Evolutionary conservation across 2,329 filamentous ascomycete genomes (phyloP).

Genomic region (Nemania abortiva): DNA sequence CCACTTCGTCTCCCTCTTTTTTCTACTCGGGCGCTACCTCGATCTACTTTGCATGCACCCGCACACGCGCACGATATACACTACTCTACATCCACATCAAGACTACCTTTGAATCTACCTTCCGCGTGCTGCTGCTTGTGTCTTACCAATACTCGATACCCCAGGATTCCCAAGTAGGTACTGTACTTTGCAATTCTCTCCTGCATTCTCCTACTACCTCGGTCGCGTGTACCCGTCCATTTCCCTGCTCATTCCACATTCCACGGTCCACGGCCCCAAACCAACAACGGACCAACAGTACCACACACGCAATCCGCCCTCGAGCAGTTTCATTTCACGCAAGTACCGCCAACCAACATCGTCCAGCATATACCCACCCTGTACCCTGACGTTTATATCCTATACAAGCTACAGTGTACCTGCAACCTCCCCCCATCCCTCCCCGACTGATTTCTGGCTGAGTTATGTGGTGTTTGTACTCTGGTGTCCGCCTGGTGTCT

Average conservation of each 20-base stretch:
- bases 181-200: conserved; percentile 25
- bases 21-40: conserved; percentile 41
- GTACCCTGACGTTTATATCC: conserved; percentile 34
- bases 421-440: conserved; percentile 29
- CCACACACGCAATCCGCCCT: conserved; percentile 35
- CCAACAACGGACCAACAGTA: conserved; percentile 37
- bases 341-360: conserved; percentile 40
- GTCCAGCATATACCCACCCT: conserved; percentile 35
- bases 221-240: conserved; percentile 33
- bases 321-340: conserved; percentile 19
- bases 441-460: conserved; percentile 24
- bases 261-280: conserved; percentile 10
- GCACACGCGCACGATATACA: conserved; percentile 37
- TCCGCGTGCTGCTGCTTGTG: conserved; percentile 22
- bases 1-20: conserved; percentile 39
- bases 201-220: conserved; percentile 31
- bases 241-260: conserved; percentile 33
- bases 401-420: conserved; percentile 35
- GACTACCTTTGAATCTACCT: conserved; percentile 29
- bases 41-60: conserved; percentile 44
- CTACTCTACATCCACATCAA: conserved; percentile 22
- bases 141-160: conserved; percentile 33
- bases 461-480: conserved; percentile 19
- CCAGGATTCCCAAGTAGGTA: conserved; percentile 25
- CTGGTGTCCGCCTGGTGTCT: conserved; percentile 26